Base-by-base conservation (phyloP, 1,284 basidiomycete species). In the Irpex lacteus region DNA sequence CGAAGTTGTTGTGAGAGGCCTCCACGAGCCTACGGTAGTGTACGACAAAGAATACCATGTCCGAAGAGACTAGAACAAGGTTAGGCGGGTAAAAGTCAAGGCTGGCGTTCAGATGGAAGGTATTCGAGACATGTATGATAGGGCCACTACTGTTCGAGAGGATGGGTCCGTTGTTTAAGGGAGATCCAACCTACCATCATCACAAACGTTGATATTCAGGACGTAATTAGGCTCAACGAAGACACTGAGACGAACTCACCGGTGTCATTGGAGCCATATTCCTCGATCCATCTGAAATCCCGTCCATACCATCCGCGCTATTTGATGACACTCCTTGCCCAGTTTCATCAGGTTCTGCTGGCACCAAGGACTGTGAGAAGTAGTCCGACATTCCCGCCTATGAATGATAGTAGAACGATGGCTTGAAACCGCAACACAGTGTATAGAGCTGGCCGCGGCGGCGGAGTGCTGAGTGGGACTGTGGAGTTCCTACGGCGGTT, bases 11-110 rank as follows among this genome's bases (percentile, higher is more conserved):
- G 50, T 64, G 62, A n/a, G 80, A 81, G 6, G 70, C 69, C 40
- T 69, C 60, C 53, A 79, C 70, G 6, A 81, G 66, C 47, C 72
- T 73, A 32, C 75, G 67, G 4, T 72, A 68, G 64, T 81, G 78
- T 15, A 77, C 77, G 60, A 78, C 80, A 71, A 82, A 93, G 74
- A 91, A 91, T 38, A 93, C 90, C 8, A 82, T 82, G 70, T 93
- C 91, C 19, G 85, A 81, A 3, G 90, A 86, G 63, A 91, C 76
- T 58, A 92, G 75, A 67, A 89, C 80, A 60, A 86, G 70, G 72
- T 92, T 87, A 1, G 88, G 84, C 9, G 21, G 54, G 21, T 13
- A 9, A 56, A 13, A 8, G 26, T 56, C 54, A 26, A 56, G 21
- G n/a, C 15, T 34, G n/a, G 54, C 34, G n/a, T 34, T 18, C 21